phyloP scores from a whole-genome alignment of 306 rosid genomes.

The Acacia melanoxylon region DNA sequence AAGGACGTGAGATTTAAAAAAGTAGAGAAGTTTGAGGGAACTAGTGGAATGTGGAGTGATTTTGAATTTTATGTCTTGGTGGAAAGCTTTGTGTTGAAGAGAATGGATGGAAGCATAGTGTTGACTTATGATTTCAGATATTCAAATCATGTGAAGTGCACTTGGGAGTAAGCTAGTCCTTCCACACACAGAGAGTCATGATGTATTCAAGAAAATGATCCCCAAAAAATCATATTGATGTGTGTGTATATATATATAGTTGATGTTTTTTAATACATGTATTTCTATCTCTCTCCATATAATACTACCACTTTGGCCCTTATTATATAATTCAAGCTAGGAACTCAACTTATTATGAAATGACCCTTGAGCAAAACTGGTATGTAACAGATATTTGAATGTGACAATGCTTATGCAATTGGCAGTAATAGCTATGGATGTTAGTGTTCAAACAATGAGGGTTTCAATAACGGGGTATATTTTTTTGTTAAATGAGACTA shows the following conservation, averaged over 20 bases:
- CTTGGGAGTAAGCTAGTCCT: conserved; percentile 44
- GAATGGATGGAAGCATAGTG: conserved; percentile 50
- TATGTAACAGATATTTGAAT: conserved; percentile 23
- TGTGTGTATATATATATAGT: no score
- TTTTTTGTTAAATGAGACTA: no score
- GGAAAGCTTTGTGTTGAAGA: conserved; percentile 55
- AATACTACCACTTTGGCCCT: no score
- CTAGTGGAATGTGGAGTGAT: not conserved
- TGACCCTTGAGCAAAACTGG: conserved; percentile 49
- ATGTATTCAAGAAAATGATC: no score
- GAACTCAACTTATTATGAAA: conserved; percentile 33
- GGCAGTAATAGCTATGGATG: conserved; percentile 30
- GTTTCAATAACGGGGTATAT: not conserved
- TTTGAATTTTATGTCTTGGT: conserved; percentile 26
- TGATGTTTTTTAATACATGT: no score
- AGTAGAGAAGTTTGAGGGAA: not conserved
- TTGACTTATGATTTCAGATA: conserved; percentile 50
- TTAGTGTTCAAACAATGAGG: conserved; percentile 23
- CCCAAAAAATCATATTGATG: no score
- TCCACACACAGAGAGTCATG: no score
- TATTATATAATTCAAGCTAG: not conserved
- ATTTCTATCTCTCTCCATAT: no score
- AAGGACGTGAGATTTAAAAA: not conserved
- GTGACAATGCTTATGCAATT: not conserved
- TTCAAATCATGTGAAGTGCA: conserved; percentile 44